A percentile compares a stretch with the other conserved stretches of the same genome.
Evolutionary conservation across 2,329 filamentous ascomycete species (phyloP).

Genomic region (Esteya vermicola): DNA sequence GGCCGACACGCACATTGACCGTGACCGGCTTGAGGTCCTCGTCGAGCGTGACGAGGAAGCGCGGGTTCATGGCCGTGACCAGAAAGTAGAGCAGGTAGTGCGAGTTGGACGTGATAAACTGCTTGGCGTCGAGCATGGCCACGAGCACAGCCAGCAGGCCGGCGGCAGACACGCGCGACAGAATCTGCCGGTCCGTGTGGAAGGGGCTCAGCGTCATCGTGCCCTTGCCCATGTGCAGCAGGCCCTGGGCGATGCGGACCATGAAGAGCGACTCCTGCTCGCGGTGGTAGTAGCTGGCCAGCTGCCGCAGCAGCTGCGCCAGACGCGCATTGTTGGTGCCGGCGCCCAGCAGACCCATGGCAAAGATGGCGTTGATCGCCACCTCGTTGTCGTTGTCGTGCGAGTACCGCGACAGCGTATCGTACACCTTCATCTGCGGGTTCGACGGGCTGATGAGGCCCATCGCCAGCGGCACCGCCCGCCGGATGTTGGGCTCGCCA

Average conservation of each 20-base stretch:
- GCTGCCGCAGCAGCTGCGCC: conserved; percentile 82
- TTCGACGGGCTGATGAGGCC: conserved; percentile 94
- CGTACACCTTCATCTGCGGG: conserved; percentile 99
- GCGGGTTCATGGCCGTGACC: conserved; percentile 89
- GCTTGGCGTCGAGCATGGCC: conserved; percentile 89
- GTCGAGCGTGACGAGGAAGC: conserved; percentile 91
- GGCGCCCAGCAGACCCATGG: conserved; percentile 92
- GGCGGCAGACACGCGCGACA: conserved; percentile 80
- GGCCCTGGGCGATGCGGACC: conserved; percentile 95
- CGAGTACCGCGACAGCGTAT: conserved; percentile 91
- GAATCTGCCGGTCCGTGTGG: conserved; percentile 92
- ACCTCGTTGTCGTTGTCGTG: conserved; percentile 99
- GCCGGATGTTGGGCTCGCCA: conserved; percentile 91
- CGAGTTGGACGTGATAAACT: conserved; percentile 50
- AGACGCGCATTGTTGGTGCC: conserved; percentile 97
- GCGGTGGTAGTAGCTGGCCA: conserved; percentile 96
- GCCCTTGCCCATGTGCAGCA: conserved; percentile 98
- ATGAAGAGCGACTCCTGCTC: conserved; percentile 96
- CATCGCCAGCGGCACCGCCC: conserved; percentile 91
- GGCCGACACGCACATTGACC: conserved; percentile 92
- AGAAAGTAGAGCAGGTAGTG: conserved; percentile 98
- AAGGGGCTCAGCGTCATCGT: conserved; percentile 95
- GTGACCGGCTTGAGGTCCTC: conserved; percentile 87
- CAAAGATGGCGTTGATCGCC: conserved; percentile 95
- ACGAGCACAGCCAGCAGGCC: conserved; percentile 83